phyloP scores from a whole-genome alignment of 169 alveolate genomes.

The Theileria equi region DNA sequence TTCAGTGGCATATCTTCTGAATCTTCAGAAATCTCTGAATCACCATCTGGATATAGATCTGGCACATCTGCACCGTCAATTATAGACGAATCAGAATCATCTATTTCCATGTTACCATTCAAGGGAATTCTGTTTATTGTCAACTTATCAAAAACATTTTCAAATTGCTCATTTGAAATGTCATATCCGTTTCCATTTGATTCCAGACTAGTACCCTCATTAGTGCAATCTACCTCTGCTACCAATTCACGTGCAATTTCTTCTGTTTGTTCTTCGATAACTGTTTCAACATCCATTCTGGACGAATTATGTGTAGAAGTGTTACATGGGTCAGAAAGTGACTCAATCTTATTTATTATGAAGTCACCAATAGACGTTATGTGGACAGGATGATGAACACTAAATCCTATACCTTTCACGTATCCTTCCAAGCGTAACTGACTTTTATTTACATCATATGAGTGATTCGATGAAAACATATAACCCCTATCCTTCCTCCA shows the following conservation, averaged over 20 bases:
- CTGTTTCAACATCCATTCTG: constrained; percentile 15
- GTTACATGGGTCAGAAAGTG: constrained; percentile 53
- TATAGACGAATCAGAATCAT: constrained; percentile 24
- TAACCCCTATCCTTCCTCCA: constrained; percentile 76
- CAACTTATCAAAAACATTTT: neutral
- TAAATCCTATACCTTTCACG: constrained; percentile 73
- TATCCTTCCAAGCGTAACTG: constrained; percentile 65
- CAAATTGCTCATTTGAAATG: neutral
- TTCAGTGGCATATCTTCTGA: constrained; percentile 16
- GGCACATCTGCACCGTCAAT: constrained; percentile 22
- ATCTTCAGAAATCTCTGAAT: constrained; percentile 11
- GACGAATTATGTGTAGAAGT: constrained; percentile 12
- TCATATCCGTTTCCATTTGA: neutral
- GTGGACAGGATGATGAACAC: constrained; percentile 66
- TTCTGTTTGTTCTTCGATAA: constrained; percentile 51
- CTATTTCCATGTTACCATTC: constrained; percentile 16
- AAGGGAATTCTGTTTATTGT: neutral
- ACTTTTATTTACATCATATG: constrained; percentile 49
- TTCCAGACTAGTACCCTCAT: neutral
- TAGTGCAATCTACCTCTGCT: constrained; percentile 45
- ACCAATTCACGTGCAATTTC: constrained; percentile 36
- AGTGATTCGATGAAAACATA: constrained; percentile 61
- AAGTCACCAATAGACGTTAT: constrained; percentile 72
- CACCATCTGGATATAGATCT: constrained; percentile 12
- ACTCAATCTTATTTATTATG: constrained; percentile 56